Percentiles rank a stretch among this genome's conserved stretches.
These are phyloP conservation scores for Alternaria viburni DNA, from an alignment of 2,329 filamentous ascomycete genomes.

Conservation along the genomic window DNA sequence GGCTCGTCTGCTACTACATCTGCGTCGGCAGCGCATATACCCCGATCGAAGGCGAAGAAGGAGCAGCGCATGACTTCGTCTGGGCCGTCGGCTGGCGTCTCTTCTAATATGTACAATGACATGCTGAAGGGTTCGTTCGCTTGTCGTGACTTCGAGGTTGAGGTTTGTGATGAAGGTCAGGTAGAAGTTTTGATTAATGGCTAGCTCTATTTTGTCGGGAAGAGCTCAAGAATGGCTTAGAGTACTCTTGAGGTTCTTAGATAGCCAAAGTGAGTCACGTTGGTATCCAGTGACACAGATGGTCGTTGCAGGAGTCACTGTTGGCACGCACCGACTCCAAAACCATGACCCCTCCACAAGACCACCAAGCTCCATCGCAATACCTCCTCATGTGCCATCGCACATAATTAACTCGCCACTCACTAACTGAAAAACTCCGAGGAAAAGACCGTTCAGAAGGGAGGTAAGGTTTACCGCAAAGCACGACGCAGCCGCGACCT, in stretches of 20 bases:
- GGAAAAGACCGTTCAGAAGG: not conserved
- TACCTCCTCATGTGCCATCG: not conserved
- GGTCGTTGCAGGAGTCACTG: not conserved
- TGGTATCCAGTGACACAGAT: not conserved
- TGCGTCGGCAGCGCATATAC: too few relatives aligned
- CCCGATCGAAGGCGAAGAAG: too few relatives aligned
- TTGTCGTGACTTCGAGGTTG: too few relatives aligned
- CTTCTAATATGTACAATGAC: accelerated
- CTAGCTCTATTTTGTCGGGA: too few relatives aligned
- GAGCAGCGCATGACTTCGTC: too few relatives aligned
- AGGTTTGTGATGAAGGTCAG: accelerated
- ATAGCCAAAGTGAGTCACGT: not conserved
- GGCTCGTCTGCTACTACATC: too few relatives aligned
- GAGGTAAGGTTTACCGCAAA: not conserved
- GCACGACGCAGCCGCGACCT: not conserved
- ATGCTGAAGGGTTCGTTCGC: too few relatives aligned
- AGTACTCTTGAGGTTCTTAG: not conserved
- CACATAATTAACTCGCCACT: accelerated
- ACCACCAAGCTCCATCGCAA: not conserved
- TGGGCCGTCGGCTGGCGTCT: too few relatives aligned
- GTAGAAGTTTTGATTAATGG: accelerated
- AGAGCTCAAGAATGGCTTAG: too few relatives aligned
- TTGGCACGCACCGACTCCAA: not conserved
- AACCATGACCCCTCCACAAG: not conserved
- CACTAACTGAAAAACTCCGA: not conserved